Evolutionary conservation across 257 asterid species (phyloP).

Genomic region (Solanum appendiculatum): DNA sequence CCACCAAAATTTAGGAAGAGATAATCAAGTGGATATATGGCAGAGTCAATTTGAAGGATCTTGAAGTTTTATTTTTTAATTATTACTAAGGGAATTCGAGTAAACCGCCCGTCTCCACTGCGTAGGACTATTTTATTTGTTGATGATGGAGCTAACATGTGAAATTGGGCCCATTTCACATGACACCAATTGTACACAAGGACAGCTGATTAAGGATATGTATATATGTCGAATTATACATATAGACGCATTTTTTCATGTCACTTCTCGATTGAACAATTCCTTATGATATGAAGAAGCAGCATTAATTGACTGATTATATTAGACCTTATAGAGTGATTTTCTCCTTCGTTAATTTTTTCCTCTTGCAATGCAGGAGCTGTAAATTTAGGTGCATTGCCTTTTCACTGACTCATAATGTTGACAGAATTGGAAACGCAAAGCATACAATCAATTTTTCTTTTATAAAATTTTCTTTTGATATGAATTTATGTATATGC

Average conservation of each 20-base stretch:
- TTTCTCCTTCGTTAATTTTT: not conserved
- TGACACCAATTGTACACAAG: not conserved
- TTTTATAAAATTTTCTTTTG: no score
- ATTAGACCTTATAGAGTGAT: not conserved
- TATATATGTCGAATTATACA: no score
- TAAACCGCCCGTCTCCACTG: no score
- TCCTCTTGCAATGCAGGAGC: not conserved
- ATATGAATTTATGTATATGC: no score
- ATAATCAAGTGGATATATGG: not conserved
- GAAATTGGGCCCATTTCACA: slow-evolving; percentile 1
- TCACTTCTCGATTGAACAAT: slow-evolving; percentile 1
- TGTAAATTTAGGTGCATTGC: not conserved
- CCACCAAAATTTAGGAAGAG: no score
- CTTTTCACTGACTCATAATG: not conserved
- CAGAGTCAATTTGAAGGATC: not conserved
- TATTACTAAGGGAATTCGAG: no score
- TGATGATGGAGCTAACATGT: slow-evolving; percentile 5
- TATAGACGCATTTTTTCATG: not conserved
- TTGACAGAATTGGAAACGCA: not conserved
- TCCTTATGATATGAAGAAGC: not conserved
- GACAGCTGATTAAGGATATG: no score
- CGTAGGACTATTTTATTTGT: not conserved
- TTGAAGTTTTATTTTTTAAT: no score
- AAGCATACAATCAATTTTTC: no score
- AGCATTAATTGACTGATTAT: not conserved